Percentiles rank a stretch among this genome's conserved stretches.
These are phyloP conservation scores for Trichocomaceae sp. DNA, from an alignment of 2,329 filamentous ascomycete species.

Conservation along the genomic window DNA sequence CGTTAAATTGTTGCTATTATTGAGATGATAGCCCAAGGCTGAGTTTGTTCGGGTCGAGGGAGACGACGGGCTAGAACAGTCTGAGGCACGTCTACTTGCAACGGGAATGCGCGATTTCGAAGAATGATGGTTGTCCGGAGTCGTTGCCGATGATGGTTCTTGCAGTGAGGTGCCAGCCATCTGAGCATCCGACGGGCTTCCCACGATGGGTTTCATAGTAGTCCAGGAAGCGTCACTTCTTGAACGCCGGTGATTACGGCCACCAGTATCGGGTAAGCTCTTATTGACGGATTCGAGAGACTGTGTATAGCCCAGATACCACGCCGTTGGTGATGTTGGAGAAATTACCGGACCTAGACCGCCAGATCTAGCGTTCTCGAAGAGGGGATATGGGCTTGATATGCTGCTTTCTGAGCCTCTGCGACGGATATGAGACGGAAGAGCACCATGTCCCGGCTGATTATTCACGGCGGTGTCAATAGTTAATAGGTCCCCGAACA, in stretches of 20 bases:
- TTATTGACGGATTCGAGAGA: slow-evolving; percentile 37
- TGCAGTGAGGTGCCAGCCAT: slow-evolving; percentile 30
- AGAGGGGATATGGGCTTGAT: slow-evolving; percentile 44
- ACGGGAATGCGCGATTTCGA: slow-evolving; percentile 43
- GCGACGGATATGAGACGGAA: slow-evolving; percentile 45
- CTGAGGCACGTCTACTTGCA: slow-evolving; percentile 36
- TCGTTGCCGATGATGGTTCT: slow-evolving; percentile 22
- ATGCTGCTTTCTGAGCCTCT: slow-evolving; percentile 68
- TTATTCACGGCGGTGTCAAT: slow-evolving; percentile 49
- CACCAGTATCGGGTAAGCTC: slow-evolving; percentile 2
- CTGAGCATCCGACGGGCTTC: slow-evolving; percentile 24
- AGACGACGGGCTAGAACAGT: slow-evolving; percentile 32
- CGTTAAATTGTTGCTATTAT: slow-evolving; percentile 15
- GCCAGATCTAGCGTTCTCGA: slow-evolving; percentile 31
- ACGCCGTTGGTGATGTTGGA: slow-evolving; percentile 60
- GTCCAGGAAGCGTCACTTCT: slow-evolving; percentile 53
- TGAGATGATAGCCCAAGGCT: slow-evolving; percentile 25
- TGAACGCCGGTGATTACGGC: slow-evolving; percentile 33
- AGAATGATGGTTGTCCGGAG: slow-evolving; percentile 25
- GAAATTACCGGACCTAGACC: slow-evolving; percentile 42
- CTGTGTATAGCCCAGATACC: slow-evolving; percentile 50
- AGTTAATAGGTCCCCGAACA: slow-evolving; percentile 71
- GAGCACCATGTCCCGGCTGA: slow-evolving; percentile 51
- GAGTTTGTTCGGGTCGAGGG: slow-evolving; percentile 30
- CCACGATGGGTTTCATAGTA: slow-evolving; percentile 21